phyloP scores from a whole-genome alignment of 192 early-diverging fungal species.

The Podila verticillata region DNA sequence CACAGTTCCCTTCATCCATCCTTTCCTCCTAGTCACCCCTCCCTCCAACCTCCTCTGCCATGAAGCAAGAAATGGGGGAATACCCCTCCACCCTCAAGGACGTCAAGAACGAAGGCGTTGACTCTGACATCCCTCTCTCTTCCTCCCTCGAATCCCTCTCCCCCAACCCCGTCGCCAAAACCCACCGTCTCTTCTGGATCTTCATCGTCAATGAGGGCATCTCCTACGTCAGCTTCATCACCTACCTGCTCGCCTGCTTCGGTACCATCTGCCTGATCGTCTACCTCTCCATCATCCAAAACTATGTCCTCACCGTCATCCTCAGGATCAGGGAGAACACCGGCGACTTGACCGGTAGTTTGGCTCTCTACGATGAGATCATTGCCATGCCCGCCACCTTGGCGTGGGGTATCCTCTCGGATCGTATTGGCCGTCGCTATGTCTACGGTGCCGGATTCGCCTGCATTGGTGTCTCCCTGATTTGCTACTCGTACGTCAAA shows the following conservation, averaged over 20 bases:
- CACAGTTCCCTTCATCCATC: not conserved
- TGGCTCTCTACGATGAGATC: constrained; percentile 74
- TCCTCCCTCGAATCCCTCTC: not conserved
- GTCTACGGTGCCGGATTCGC: constrained; percentile 64
- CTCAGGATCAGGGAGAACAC: constrained; percentile 16
- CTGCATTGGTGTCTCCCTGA: constrained; percentile 62
- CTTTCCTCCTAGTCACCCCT: not conserved
- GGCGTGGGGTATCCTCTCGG: constrained; percentile 70
- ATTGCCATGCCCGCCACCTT: constrained; percentile 62
- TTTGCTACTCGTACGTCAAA: constrained; percentile 59
- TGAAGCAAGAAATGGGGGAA: not conserved
- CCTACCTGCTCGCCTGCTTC: constrained; percentile 43
- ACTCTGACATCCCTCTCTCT: not conserved
- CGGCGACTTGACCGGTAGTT: constrained; percentile 61
- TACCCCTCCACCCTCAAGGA: not conserved
- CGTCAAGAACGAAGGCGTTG: not conserved
- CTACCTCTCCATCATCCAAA: constrained; percentile 53
- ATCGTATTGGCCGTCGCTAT: constrained; percentile 63
- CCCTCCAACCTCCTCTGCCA: not conserved
- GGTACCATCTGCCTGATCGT: constrained; percentile 43
- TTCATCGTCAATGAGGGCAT: constrained; percentile 22
- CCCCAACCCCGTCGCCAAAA: not conserved
- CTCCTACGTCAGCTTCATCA: constrained; percentile 28
- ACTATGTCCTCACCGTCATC: constrained; percentile 47
- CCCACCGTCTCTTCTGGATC: constrained; percentile 46